Evolutionary conservation across 2,329 filamentous ascomycete genomes (phyloP), one percentile per base, ranked within the genome.

Genomic region (Xylariaceae sp.): DNA sequence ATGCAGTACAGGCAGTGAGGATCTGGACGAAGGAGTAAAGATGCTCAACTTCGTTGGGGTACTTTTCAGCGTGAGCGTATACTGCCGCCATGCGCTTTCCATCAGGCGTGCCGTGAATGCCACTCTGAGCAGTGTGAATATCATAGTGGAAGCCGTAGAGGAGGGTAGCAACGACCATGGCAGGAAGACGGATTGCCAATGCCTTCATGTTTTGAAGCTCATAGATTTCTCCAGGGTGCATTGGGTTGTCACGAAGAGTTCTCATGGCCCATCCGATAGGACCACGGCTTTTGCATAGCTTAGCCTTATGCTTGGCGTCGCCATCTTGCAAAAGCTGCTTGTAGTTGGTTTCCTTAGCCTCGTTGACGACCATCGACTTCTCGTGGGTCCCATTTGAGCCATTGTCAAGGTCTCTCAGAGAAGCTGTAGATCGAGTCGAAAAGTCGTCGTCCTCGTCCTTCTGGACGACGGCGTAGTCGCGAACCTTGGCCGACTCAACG

Each of bases 211-310:
- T 92, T 70, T 83, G 74, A 17, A 77, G 60, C 71, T 92, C 88
- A 71, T 92, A 89, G 56, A 91, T 78, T 62, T 84, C 76, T 45
- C 88, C 89, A 15, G 82, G 67, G 15, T 85, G 85, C 70, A 89
- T 80, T 42, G 82, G 86, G 74, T 90, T 87, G 61, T 87, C 75
- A 64, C 82, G 86, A 17, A 91, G 82, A 44, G 76, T 81, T 59
- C 88, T 86, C 85, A 92, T 88, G 35, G 86, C 89, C 88, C 88
- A 91, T 60, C 83, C 88, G n/a, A 92, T 75, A 44, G 85, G 86
- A 22, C 87, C 86, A 1, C 72, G 71, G 50, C 75, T 77, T 67
- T 79, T 72, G 49, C 80, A 71, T 47, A 92, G 82, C 59, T 81
- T 81, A 18, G 80, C 80, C 64, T 86, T 80, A 60, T 85, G 76